Evolutionary conservation across 768 basidiomycete genomes (phyloP), one percentile per base, ranked within the genome.

Genomic region (Dentipellis sp.): DNA sequence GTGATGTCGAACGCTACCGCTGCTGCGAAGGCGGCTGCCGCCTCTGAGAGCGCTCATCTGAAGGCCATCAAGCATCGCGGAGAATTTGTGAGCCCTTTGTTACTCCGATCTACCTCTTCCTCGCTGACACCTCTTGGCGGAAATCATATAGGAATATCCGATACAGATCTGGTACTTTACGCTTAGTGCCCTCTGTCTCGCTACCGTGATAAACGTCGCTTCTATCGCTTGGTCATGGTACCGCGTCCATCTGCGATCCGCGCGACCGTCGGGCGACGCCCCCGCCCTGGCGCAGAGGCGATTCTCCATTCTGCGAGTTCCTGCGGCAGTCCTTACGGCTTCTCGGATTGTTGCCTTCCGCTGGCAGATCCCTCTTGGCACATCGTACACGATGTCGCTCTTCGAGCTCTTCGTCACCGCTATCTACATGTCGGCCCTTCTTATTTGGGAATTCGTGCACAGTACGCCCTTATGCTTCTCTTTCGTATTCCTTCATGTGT

Each of bases 281-380:
- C 19, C 50, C 42, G 22, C 4, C 50, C 14, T 17, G 4, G 38
- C 51, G 19, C 4, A 16, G 39, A 34, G 45, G 39, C 47, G 38
- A 38, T 14, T 63, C 14, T 66, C 66, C 7, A 36, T 67, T 12
- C 47, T 58, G 9, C 58, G 65, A 17, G 9, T 68, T 12, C 68
- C 66, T 3, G 55, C 52, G 8, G 69, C 70, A 6, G 48, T 64
- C 14, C 59, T 64, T n/a, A 59, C 65, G 1, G 65, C 63, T 17
- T 60, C 58, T n/a, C 64, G 65, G 2, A 67, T 69, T 34, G 29
- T 62, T 10, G 63, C 66, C 7, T 68, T 67, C 56, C 66, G 69
- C 16, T 62, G 58, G 57, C 60, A 64, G 34, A 57, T 71, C 35
- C 67, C 65, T 8, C 52, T 59, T 16, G 61, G 64, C 16, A 38